Base-by-base conservation (phyloP, 2,329 filamentous ascomycete species). In the Colletotrichum agaves region DNA sequence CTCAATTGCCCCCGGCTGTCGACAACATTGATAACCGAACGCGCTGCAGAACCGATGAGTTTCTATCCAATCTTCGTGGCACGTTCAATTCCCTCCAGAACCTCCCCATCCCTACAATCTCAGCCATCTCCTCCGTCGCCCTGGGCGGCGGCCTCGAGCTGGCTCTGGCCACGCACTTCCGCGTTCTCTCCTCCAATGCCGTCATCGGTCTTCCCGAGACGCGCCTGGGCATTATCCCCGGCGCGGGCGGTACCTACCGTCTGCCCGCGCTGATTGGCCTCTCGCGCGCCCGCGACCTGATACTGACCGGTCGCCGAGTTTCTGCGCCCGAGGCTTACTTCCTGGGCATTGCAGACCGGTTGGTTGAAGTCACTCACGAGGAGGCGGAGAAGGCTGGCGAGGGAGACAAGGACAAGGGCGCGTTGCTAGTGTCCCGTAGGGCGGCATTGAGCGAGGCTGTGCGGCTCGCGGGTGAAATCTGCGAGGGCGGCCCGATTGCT, bases 101-200 rank as follows among this genome's bases (percentile, higher is more conserved):
- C 67, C 90, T 99, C 46, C 92, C 91, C 13, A 90, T 98, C 72
- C 96, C 96, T 31, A 97, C 95, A 58, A 95, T 99, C 76, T 90
- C 92, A 3, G 94, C 94, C 64, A 88, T 99, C 70, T 91, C 91
- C 61, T 96, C 93, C 56, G 82, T 93, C 65, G 96, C 96, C 5
- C 90, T 98, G 33, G 96, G 96, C 70, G 96, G 96, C 74, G 96
- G 96, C 52, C 90, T 99, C 71, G 96, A 99, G 81, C 88, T 99
- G 60, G 95, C 94, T 2, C 88, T 99, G 6, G 90, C 91, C 72
- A 97, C 95, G 1, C 90, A 96, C 79, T 89, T 99, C 79, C 93
- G 96, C 72, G 91, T 99, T 59, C 90, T 98, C 72, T 87, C 90
- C 35, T 93, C 92, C 43, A 92, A 90, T 37, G 92, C 93, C 15